Conservation (phyloP, 805 yeast genomes). For the Osmozyma mogii region DNA sequence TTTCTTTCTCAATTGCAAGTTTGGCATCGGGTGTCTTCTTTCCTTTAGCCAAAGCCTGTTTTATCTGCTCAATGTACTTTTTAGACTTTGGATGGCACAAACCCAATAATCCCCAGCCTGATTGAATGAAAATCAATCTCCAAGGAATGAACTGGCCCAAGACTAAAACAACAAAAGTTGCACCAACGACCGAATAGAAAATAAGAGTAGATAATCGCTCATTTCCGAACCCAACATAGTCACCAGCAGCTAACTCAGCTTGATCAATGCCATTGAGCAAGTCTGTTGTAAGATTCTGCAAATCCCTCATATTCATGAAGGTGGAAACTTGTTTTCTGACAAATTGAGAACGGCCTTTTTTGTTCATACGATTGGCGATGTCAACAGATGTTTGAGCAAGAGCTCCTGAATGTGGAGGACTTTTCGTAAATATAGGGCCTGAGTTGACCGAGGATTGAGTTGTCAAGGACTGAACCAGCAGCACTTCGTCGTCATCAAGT, state of each 20-base stretch:
- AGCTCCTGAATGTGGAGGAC: background rate
- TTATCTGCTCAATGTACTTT: conserved; percentile 15
- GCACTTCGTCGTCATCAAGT: conserved; percentile 4
- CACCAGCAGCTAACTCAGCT: conserved; percentile 48
- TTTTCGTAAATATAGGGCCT: conserved; percentile 2
- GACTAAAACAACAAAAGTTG: conserved; percentile 34
- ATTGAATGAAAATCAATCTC: conserved; percentile 45
- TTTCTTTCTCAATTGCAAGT: too few species aligned
- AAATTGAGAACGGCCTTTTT: conserved; percentile 11
- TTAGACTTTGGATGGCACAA: conserved; percentile 54
- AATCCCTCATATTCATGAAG: conserved; percentile 60
- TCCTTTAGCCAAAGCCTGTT: too few species aligned
- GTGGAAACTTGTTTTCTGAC: conserved; percentile 34
- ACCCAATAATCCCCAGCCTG: conserved; percentile 49
- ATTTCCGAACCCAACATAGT: conserved; percentile 63
- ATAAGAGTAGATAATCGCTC: conserved; percentile 59
- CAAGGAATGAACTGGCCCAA: conserved; percentile 53
- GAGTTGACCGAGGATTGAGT: conserved; percentile 6
- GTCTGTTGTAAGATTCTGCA: conserved; percentile 58
- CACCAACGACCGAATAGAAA: conserved; percentile 28
- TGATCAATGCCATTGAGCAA: conserved; percentile 42
- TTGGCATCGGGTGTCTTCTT: too few species aligned
- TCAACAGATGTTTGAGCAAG: too few species aligned
- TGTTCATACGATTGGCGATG: conserved; percentile 2
- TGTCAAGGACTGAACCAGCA: conserved; percentile 6